A percentile compares a stretch with the other conserved stretches of the same genome.
Evolutionary conservation across 352 stramenopile species (phyloP).

Genomic region (Phytopythium ostracodes): DNA sequence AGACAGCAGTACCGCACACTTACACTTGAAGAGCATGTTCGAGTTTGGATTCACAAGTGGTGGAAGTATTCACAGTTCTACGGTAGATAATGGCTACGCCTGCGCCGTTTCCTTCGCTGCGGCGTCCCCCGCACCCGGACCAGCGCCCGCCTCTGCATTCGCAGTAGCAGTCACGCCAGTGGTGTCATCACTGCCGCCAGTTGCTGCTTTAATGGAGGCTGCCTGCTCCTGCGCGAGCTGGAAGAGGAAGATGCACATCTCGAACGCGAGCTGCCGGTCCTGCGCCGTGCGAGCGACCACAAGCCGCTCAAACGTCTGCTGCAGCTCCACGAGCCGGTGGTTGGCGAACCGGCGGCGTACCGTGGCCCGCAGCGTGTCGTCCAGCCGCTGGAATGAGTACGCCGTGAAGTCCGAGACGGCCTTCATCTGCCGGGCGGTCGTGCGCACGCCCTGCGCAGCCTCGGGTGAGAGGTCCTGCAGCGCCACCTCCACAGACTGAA

Average conservation of each 20-base stretch:
- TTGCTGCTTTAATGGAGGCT: slow-evolving; percentile 4
- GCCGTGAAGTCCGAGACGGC: slow-evolving; percentile 36
- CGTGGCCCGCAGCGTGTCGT: slow-evolving; percentile 29
- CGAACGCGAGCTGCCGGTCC: slow-evolving; percentile 50
- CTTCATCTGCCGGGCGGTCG: slow-evolving; percentile 43
- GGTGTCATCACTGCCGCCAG: background rate
- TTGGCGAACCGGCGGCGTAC: slow-evolving; percentile 52
- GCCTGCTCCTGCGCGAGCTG: slow-evolving; percentile 56
- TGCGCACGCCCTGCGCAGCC: slow-evolving; percentile 40
- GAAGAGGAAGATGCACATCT: slow-evolving; percentile 56
- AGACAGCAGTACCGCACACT: background rate
- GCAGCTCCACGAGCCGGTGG: slow-evolving; percentile 58
- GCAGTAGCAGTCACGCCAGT: background rate
- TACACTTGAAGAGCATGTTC: too few species aligned
- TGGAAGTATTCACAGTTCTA: background rate
- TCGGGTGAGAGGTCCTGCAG: slow-evolving; percentile 60
- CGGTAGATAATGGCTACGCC: background rate
- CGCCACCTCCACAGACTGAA: slow-evolving; percentile 40
- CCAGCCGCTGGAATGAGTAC: slow-evolving; percentile 49
- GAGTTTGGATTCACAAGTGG: background rate
- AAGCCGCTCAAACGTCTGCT: slow-evolving; percentile 61
- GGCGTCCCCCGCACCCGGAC: background rate
- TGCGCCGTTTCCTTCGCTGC: background rate
- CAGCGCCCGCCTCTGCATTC: background rate
- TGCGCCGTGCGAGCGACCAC: slow-evolving; percentile 47